Base-by-base conservation (phyloP, 148 eudicot species). In the Fagopyrum esculentum region DNA sequence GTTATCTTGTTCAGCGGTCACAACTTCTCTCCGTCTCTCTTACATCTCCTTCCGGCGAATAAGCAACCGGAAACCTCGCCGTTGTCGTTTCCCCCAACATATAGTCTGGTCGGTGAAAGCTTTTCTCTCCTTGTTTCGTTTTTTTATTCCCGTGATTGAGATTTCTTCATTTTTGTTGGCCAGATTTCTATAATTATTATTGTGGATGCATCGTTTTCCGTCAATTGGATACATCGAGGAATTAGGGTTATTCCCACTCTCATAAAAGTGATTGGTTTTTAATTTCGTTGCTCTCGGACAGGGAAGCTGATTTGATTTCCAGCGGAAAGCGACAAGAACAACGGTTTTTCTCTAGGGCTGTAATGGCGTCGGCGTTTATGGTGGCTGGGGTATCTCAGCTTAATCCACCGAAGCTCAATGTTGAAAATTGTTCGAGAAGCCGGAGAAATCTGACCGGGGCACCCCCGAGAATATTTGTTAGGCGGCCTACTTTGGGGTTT, bases 341-440 rank as follows among this genome's bases (percentile, higher is more conserved):
- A 1, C 45, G 2, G 71, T 66, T 9, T n/a, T 3, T 66, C 45
- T 40, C 47, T 64, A 45, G 15, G 70, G 71, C 13, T 46, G 74
- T 35, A 71, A 71, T 71, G 74, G 74, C 74, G 54, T 46, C 72
- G 72, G 74, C 74, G 16, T 40, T 73, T 55, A 71, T 71, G 35
- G 74, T 77, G 66, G 68, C 79, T 2, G 74, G 74, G 6, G 22
- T 77, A 16, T 71, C 79, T 70, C 74, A 77, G 56, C 45, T 71
- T 26, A 69, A 54, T 4, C 16, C 69, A 45, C 55, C 68, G 68
- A 77, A 77, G 69, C 50, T 77, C 29, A 66, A 40, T 19, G 66
- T 40, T 22, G 73, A 76, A 8, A 13, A 46, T 19, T n/a, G 46
- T 19, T 54, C 55, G 54, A 45, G 54, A 6, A 55, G 54, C 72